Evolutionary conservation across 1,139 yeast species (phyloP), one percentile per base, ranked within the genome.

Genomic region (Kurtzmaniella quercitrusa): DNA sequence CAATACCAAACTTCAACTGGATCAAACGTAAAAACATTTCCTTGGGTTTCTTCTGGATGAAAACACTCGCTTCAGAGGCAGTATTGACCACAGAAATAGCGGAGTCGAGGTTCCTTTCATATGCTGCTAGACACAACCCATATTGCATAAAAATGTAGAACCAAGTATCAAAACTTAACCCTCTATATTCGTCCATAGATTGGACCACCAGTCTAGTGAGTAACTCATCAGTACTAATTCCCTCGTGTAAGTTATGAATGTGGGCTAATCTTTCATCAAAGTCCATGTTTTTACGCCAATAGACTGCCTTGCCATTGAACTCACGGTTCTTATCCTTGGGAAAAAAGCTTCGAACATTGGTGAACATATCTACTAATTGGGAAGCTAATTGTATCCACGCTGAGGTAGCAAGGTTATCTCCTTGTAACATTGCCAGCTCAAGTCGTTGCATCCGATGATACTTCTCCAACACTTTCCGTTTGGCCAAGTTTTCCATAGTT

Each of bases 351-450:
- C 83, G 77, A 8, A 88, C 90, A 45, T 82, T 79, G 25, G 85
- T 78, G 58, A 93, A 91, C 50, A 87, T 80, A 56, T 88, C 95
- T 40, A 91, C 80, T 44, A 94, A 70, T 50, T 86, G 95, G 2
- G 87, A 78, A 0, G 95, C 96, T 11, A 84, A 70, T 50, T 89
- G 89, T 52, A 87, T 75, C 98, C 98, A 93, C 11, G 89, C 80
- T 12, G 77, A 70, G 0, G 82, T 78, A 5, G 94, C 89, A 10
- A 82, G 79, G 9, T 63, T 59, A 45, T 85, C 85, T 2, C 81
- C 82, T 12, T 61, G 60, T 27, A 67, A 68, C 37, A 81, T 62
- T 3, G 83, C 82, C 0, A 73, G 75, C 39, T 79, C 77, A 43
- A 85, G 73, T 43, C 85, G 68, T 33, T 72, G 67, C 59, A 90